Conservation (phyloP, 2,329 filamentous ascomycete genomes). For the Trichophyton mentagrophytes region DNA sequence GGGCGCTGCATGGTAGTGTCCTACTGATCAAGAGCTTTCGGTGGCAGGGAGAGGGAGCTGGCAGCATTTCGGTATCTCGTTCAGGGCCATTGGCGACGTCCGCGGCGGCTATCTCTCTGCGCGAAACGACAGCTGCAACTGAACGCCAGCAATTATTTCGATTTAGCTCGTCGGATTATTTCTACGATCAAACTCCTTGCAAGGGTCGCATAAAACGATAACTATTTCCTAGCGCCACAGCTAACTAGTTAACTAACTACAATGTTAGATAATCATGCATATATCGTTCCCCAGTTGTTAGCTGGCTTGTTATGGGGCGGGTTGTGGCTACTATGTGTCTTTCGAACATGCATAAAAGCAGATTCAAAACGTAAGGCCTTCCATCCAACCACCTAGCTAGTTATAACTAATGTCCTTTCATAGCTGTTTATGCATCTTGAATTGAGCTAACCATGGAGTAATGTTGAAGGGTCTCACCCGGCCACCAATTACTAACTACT, state of each 20-base stretch:
- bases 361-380: no score
- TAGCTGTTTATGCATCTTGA: no score
- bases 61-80: constrained; percentile 1
- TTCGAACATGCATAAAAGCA: no score
- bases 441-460: no score
- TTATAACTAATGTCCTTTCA: no score
- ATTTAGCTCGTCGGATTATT: constrained; percentile 2
- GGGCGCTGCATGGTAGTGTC: constrained; percentile 28
- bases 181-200: not conserved
- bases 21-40: constrained; percentile 2
- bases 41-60: not conserved
- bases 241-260: not conserved
- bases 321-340: no score
- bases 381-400: no score
- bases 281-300: no score
- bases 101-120: not conserved
- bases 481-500: no score
- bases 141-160: not conserved
- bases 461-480: no score
- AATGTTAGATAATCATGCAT: not conserved
- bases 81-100: constrained; percentile 21
- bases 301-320: no score
- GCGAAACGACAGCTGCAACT: not conserved
- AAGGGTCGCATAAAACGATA: not conserved
- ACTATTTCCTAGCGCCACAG: not conserved